Evolutionary conservation across 2,329 filamentous ascomycete genomes (phyloP).

Genomic region (Pseudocercospora fijiensis): DNA sequence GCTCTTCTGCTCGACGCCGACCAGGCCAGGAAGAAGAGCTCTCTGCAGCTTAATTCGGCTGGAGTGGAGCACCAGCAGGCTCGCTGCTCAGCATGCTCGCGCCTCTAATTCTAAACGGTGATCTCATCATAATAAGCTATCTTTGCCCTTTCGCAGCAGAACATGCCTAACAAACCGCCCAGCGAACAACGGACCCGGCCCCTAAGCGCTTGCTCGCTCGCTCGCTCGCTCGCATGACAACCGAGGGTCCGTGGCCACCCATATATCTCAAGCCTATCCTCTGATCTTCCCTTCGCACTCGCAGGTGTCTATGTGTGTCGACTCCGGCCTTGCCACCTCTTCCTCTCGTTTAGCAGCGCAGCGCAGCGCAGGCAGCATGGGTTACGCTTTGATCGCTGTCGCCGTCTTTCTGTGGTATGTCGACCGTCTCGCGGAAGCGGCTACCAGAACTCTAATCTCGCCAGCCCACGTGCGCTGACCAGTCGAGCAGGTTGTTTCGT

Average conservation of each 20-base stretch:
- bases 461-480: constrained; percentile 31
- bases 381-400: constrained; percentile 35
- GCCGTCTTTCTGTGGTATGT: constrained; percentile 39
- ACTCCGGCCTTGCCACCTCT: constrained; percentile 29
- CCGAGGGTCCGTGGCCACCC: constrained; percentile 33
- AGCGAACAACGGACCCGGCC: constrained; percentile 32
- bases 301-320: constrained; percentile 32
- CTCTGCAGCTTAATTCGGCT: constrained; percentile 27
- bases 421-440: constrained; percentile 19
- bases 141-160: constrained; percentile 27
- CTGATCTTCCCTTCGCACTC: constrained; percentile 32
- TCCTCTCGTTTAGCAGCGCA: constrained; percentile 38
- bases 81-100: constrained; percentile 26
- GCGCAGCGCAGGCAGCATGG: constrained; percentile 41
- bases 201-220: constrained; percentile 29
- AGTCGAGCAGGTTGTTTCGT: constrained; percentile 68
- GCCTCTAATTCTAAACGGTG: constrained; percentile 30
- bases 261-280: constrained; percentile 34
- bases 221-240: constrained; percentile 31
- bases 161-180: constrained; percentile 26
- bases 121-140: constrained; percentile 35
- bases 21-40: constrained; percentile 28
- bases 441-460: constrained; percentile 24
- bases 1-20: neutral
- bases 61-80: constrained; percentile 25